phyloP scores from a whole-genome alignment of 148 eudicot genomes.

The Rhododendron molle region DNA sequence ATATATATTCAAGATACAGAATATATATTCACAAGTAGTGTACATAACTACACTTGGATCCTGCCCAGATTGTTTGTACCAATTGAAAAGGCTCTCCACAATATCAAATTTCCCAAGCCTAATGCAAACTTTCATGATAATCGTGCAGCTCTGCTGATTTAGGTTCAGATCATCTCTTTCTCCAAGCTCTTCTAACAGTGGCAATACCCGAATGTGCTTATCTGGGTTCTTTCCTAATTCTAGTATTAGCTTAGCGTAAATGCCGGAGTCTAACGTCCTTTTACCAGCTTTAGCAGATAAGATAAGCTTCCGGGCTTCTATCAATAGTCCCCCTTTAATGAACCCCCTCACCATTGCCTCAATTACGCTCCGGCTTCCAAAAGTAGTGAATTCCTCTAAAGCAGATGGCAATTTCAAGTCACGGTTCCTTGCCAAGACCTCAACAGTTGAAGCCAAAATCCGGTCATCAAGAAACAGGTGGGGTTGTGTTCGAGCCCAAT shows the following conservation, averaged over 20 bases:
- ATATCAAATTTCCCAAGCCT: conserved; percentile 67
- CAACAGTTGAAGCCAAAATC: conserved; percentile 75
- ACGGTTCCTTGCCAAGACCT: conserved; percentile 66
- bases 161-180: conserved; percentile 67
- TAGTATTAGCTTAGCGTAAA: conserved; percentile 70
- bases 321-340: conserved; percentile 63
- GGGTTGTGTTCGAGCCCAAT: conserved; percentile 78
- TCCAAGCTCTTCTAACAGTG: conserved; percentile 68
- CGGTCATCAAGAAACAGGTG: conserved; percentile 88
- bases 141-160: conserved; percentile 69
- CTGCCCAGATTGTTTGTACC: conserved; percentile 56
- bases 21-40: too few species aligned
- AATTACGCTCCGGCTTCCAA: conserved; percentile 54
- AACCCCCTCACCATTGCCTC: conserved; percentile 83
- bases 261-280: conserved; percentile 56
- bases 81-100: conserved; percentile 69
- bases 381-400: conserved; percentile 40
- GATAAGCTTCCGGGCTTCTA: conserved; percentile 67
- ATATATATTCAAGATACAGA: too few species aligned
- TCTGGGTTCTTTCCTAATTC: conserved; percentile 80
- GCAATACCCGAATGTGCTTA: conserved; percentile 40
- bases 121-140: conserved; percentile 73
- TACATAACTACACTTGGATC: conserved; percentile 71
- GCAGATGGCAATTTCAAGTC: conserved; percentile 52
- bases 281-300: conserved; percentile 50